Base-by-base conservation (phyloP, 768 basidiomycete genomes). In the Gelatoporia subvermispora region DNA sequence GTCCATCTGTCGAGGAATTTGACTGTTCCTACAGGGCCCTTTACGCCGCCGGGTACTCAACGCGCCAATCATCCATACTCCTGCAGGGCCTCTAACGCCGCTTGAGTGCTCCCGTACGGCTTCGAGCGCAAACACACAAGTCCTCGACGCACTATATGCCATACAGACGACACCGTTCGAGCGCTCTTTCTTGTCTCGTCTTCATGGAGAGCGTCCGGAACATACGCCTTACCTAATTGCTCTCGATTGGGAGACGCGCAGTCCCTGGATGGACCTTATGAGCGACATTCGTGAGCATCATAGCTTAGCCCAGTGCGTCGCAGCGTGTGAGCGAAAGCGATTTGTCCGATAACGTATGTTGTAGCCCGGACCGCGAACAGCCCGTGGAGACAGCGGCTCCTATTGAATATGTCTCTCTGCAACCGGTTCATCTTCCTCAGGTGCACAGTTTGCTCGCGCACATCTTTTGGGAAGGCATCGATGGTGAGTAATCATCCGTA, bases 191-290 rank as follows among this genome's bases (percentile, higher is more conserved):
- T 64, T 81, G 31, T 79, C 82, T 41, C 80, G 88, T 13, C 59
- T 88, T 11, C 70, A 74, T 41, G 84, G 83, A 18, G 63, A 64
- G 36, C 49, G 57, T 31, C 54, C 36, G 2, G 47, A 53, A 21
- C 55, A 45, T n/a, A 66, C 52, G 42, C 58, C 67, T 10, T 69
- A 66, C 3, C 58, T 76, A 23, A 72, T 89, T 35, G 73, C 79
- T 9, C 69, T 82, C 21, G 87, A 90, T 63, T 90, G 85, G 87
- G 81, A 85, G 60, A 80, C 77, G 3, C 68, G 67, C 35, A 65
- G 86, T 3, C 80, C 85, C 0, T 91, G 89, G 89, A 82, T 83
- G 74, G 66, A 73, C 34, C 74, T 92, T 38, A 85, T 90, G 84
- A 61, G 65, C 25, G 88, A 91, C 53, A 73, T 92, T 36, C 72